A percentile compares a stretch with the other conserved stretches of the same genome.
These are phyloP conservation scores for Xylariaceae sp. DNA, from an alignment of 2,329 filamentous ascomycete genomes.

Conservation along the genomic window DNA sequence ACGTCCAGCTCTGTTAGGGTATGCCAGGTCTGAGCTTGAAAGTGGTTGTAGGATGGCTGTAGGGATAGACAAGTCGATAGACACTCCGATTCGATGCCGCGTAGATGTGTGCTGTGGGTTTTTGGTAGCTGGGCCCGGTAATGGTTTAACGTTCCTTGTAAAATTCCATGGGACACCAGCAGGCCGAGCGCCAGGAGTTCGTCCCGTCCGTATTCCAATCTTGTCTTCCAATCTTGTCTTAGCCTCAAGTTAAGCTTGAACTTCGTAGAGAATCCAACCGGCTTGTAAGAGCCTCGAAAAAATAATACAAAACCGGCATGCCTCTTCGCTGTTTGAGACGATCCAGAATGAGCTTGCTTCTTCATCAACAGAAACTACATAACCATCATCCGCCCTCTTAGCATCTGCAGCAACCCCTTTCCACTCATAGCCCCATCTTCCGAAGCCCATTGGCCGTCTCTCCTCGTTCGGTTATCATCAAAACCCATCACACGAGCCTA, in stretches of 20 bases:
- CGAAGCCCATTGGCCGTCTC: conserved; percentile 7
- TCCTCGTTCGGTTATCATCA: conserved; percentile 9
- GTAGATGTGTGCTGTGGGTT: conserved; percentile 16
- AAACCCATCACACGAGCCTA: conserved; percentile 8
- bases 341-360: conserved; percentile 23
- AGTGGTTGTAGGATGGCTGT: conserved; percentile 19
- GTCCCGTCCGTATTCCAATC: conserved; percentile 10
- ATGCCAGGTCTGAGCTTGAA: conserved; percentile 30
- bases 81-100: conserved; percentile 29
- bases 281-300: conserved; percentile 15
- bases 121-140: conserved; percentile 14
- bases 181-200: conserved; percentile 15
- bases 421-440: conserved; percentile 16
- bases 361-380: not conserved
- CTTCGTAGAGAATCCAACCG: conserved; percentile 11
- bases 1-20: conserved; percentile 33
- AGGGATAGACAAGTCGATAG: conserved; percentile 23
- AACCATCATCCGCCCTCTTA: conserved; percentile 18
- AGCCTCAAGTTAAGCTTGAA: conserved; percentile 23
- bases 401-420: conserved; percentile 24
- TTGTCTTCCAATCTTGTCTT: conserved; percentile 14
- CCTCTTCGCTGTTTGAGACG: conserved; percentile 21
- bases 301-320: conserved; percentile 29
- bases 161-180: conserved; percentile 18
- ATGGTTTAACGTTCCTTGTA: conserved; percentile 18